Percentiles rank a stretch among this genome's conserved stretches.
Evolutionary conservation across 108 stramenopile genomes (phyloP).

Genomic region (Nitzschia sp.): DNA sequence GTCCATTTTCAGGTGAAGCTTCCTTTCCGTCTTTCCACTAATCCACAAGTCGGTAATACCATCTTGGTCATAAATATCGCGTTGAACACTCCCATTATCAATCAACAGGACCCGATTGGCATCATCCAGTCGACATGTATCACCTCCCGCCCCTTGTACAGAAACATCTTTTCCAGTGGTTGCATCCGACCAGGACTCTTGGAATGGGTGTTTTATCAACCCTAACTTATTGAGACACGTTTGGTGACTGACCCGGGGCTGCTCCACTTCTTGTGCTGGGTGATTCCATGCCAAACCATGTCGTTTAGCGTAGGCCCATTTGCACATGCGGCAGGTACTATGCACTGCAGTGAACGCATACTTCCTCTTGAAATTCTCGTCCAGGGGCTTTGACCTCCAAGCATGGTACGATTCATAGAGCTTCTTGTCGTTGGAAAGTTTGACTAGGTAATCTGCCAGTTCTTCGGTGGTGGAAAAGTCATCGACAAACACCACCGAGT

Average conservation of each 20-base stretch:
- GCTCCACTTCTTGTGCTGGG: constrained; percentile 38
- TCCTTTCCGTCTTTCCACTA: not conserved
- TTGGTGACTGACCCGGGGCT: constrained; percentile 30
- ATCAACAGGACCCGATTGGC: constrained; percentile 10
- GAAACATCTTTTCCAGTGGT: not conserved
- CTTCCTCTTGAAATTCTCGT: constrained; percentile 41
- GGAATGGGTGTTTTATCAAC: constrained; percentile 35
- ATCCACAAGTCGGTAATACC: constrained; percentile 44
- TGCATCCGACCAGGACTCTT: constrained; percentile 48
- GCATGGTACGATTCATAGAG: constrained; percentile 70
- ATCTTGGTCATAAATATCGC: constrained; percentile 37
- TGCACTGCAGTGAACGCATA: constrained; percentile 52
- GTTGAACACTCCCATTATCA: constrained; percentile 17
- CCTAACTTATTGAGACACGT: constrained; percentile 33
- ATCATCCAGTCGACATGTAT: constrained; percentile 15
- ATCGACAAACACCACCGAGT: constrained; percentile 54
- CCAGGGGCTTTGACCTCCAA: constrained; percentile 58
- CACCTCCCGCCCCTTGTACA: not conserved
- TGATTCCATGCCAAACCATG: constrained; percentile 68
- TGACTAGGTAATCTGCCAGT: constrained; percentile 48
- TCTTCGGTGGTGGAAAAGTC: constrained; percentile 46
- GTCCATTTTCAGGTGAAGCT: constrained; percentile 9
- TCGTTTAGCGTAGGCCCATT: constrained; percentile 56
- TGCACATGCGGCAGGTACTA: constrained; percentile 60
- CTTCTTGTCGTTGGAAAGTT: constrained; percentile 44